Percentiles rank a stretch among this genome's conserved stretches.
Evolutionary conservation across 495 filamentous ascomycete genomes (phyloP).

Genomic region (Parathielavia hyrcaniae): DNA sequence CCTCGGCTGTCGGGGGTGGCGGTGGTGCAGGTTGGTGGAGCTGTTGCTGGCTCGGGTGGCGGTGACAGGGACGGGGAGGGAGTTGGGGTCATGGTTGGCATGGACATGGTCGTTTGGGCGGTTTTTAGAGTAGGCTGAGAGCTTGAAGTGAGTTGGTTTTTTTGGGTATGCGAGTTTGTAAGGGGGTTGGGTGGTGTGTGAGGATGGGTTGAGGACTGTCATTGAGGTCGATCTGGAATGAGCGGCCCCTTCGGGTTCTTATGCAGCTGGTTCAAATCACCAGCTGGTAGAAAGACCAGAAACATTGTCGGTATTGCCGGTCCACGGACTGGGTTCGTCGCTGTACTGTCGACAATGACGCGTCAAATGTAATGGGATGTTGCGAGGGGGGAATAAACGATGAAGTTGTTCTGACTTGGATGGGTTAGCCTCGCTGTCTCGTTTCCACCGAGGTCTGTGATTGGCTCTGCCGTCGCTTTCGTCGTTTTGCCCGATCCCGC

Average conservation of each 20-base stretch:
- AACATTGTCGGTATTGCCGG: no score
- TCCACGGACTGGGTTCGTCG: no score
- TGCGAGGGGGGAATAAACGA: neutral
- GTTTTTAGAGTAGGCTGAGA: neutral
- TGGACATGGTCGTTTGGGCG: no score
- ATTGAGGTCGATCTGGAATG: no score
- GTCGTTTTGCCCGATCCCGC: conserved; percentile 1
- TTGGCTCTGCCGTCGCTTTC: conserved; percentile 16
- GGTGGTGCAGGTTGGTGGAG: conserved; percentile 10
- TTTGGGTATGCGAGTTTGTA: no score
- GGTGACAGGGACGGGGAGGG: neutral
- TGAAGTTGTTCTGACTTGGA: neutral
- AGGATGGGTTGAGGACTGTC: no score
- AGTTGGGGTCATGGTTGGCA: neutral
- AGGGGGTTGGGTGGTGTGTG: no score
- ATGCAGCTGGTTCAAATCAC: no score
- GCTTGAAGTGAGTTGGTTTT: neutral
- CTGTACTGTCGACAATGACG: neutral
- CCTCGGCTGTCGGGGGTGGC: conserved; percentile 29
- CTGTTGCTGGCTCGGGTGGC: neutral
- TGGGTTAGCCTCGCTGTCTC: neutral
- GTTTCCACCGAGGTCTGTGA: neutral
- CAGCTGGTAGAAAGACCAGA: no score
- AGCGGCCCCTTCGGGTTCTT: no score
- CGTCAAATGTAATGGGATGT: neutral